Evolutionary conservation across 2,329 filamentous ascomycete species (phyloP), one percentile per base, ranked within the genome.

Genomic region (Aphanocladium album): DNA sequence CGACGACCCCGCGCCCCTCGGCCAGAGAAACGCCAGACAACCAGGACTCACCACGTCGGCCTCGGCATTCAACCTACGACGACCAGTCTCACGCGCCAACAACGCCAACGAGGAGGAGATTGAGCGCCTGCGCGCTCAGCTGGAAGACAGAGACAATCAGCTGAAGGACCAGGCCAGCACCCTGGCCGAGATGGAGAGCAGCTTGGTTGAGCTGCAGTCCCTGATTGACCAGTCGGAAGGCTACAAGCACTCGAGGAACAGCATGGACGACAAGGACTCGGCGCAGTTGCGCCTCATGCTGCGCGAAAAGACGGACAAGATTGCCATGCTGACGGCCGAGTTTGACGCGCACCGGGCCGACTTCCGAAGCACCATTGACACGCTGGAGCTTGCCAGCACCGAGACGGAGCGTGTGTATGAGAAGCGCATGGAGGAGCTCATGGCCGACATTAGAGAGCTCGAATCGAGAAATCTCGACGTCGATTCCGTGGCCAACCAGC

Each of bases 331-430:
- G 67, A 98, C 93, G 0, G 86, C 90, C 9, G 95, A 99, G 71
- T 99, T 99, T 68, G 95, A 99, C 71, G 86, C 89, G 11, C 93
- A 99, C 72, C 85, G 95, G 62, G 93, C 95, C 19, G 95, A 99
- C 73, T 99, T 99, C 76, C 83, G 95, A 66, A 96, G 91, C 73
- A 99, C 95, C 19, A 95, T 99, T 63, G 95, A 99, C 75, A 96
- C 93, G 0, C 80, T 99, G 55, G 95, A 99, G 74, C 85, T 98
- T 78, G 96, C 95, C 2, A 96, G 92, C 70, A 90, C 92, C 0
- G 95, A 99, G 77, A 99, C 95, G 0, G 90, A 97, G 75, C 84
- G 93, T 27, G 93, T 99, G 16, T 99, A 99, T 71, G 95, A 99
- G 72, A 89, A 91, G 73, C 90, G 91, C 75, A 90, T 98, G 63